Evolutionary conservation across 2,329 filamentous ascomycete species (phyloP).

Genomic region (Daldinia sp.): DNA sequence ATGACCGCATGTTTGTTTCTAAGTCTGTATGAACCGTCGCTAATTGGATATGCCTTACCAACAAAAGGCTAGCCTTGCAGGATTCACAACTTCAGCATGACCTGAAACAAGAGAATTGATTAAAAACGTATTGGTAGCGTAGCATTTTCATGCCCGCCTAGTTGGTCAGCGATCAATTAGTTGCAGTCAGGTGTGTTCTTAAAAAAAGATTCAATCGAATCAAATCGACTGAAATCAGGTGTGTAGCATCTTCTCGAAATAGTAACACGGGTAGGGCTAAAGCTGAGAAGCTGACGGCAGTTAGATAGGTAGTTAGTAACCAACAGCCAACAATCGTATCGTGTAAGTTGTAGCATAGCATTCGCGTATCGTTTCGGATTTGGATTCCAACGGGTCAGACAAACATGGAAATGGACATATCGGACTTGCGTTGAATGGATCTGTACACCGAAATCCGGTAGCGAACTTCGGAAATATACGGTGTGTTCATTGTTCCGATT

Average conservation of each 20-base stretch:
- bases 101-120: conserved; percentile 41
- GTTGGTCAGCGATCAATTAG: conserved; percentile 33
- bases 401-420: conserved; percentile 13
- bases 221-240: conserved; percentile 1
- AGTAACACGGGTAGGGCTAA: conserved; percentile 37
- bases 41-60: conserved; percentile 16
- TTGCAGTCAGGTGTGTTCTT: conserved; percentile 12
- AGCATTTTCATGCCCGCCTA: conserved; percentile 26
- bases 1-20: conserved; percentile 3
- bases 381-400: conserved; percentile 1
- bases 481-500: background rate
- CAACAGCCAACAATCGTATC: conserved; percentile 1
- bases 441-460: background rate
- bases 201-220: background rate
- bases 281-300: conserved; percentile 33
- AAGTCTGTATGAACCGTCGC: conserved; percentile 16
- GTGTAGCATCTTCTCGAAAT: conserved; percentile 36
- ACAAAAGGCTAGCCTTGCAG: conserved; percentile 28
- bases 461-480: conserved; percentile 2
- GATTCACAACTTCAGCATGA: conserved; percentile 33
- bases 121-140: conserved; percentile 27
- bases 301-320: conserved; percentile 3
- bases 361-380: conserved; percentile 5
- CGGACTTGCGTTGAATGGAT: conserved; percentile 1
- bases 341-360: conserved; percentile 1